A percentile compares a stretch with the other conserved stretches of the same genome.
Conservation (phyloP, 345 rosid genomes). For the Populus davidiana region DNA sequence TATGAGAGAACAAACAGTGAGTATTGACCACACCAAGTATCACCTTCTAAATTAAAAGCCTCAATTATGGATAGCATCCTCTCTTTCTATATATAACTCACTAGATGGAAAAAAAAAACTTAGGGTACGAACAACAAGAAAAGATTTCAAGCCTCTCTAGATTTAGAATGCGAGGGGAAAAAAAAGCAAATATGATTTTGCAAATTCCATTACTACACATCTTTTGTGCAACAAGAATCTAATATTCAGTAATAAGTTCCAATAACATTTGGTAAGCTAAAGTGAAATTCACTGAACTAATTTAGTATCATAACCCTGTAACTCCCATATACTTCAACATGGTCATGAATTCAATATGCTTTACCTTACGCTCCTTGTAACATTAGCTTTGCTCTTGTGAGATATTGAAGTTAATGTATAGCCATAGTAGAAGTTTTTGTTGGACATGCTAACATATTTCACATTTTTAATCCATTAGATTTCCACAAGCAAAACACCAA, state of each 20-base stretch:
- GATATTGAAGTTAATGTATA: not conserved
- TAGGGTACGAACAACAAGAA: not conserved
- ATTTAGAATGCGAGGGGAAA: not conserved
- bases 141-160: not conserved
- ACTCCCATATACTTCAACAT: not conserved
- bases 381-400: not conserved
- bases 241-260: not conserved
- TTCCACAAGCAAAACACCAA: not conserved
- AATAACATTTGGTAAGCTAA: not conserved
- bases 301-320: not conserved
- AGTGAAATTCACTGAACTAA: not conserved
- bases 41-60: not conserved
- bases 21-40: not conserved
- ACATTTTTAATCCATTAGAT: not conserved
- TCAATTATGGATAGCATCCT: not conserved
- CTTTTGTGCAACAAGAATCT: not conserved
- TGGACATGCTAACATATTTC: not conserved
- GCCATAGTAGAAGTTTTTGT: not conserved
- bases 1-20: not conserved
- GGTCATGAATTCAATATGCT: not conserved
- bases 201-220: not conserved
- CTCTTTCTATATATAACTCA: too few species aligned
- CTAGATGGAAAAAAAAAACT: not conserved
- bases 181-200: not conserved
- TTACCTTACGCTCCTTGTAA: not conserved